These are phyloP conservation scores for Carpinus fangiana DNA, from an alignment of 306 rosid species.

Conservation along the genomic window DNA sequence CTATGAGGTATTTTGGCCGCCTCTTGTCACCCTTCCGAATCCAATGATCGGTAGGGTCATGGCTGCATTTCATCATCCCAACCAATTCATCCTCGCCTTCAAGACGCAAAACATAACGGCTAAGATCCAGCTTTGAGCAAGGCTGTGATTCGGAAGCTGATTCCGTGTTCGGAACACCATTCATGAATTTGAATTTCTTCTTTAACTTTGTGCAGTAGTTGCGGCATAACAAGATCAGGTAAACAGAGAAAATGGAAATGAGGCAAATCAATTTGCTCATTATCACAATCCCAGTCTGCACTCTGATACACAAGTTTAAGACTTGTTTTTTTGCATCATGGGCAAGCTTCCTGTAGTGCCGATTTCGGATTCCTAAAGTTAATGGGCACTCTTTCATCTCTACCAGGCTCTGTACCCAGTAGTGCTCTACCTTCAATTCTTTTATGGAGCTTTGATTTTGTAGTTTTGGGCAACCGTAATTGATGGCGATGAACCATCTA, in stretches of 20 bases:
- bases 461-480: conserved; percentile 53
- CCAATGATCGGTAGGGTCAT: too few relatives aligned
- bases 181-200: conserved; percentile 25
- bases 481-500: conserved; percentile 72
- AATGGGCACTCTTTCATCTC: conserved; percentile 56
- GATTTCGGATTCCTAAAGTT: conserved; percentile 35
- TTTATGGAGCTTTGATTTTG: conserved; percentile 26
- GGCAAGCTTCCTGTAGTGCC: conserved; percentile 47
- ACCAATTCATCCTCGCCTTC: conserved; percentile 69
- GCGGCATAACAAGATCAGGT: conserved; percentile 33
- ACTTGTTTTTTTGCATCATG: conserved; percentile 45
- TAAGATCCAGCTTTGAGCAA: conserved; percentile 42
- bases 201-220: conserved; percentile 25
- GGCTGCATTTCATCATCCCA: too few relatives aligned
- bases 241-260: conserved; percentile 48
- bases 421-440: conserved; percentile 55
- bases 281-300: conserved; percentile 63
- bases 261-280: conserved; percentile 52
- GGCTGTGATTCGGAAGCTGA: conserved; percentile 32
- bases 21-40: too few relatives aligned
- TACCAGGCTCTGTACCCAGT: conserved; percentile 59
- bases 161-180: conserved; percentile 19
- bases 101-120: conserved; percentile 73
- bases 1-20: too few relatives aligned
- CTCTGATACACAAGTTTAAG: conserved; percentile 48